These are phyloP conservation scores for Pythium volutum DNA, from an alignment of 352 stramenopile genomes.

Conservation along the genomic window DNA sequence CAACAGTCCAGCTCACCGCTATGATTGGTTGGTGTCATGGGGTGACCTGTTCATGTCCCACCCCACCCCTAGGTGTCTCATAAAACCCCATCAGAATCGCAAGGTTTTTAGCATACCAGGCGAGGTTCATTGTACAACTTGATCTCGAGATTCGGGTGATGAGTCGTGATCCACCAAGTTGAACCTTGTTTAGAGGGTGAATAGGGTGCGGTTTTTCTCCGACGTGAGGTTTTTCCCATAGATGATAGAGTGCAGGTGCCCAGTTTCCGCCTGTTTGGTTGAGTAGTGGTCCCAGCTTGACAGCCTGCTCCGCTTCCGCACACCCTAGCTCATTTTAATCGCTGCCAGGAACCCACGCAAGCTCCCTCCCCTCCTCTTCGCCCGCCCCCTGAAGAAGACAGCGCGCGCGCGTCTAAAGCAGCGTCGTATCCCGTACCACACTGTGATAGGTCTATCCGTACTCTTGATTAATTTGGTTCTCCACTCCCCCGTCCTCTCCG, in stretches of 20 bases:
- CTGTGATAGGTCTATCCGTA: background rate
- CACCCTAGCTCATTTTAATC: constrained; percentile 27
- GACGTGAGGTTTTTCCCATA: constrained; percentile 7
- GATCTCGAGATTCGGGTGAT: background rate
- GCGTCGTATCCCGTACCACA: background rate
- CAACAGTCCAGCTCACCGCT: background rate
- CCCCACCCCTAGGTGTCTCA: background rate
- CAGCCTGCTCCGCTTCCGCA: background rate
- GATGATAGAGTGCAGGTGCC: background rate
- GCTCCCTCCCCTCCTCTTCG: background rate
- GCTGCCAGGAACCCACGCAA: constrained; percentile 8
- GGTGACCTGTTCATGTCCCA: constrained; percentile 8
- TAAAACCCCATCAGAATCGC: background rate
- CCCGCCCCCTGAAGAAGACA: background rate
- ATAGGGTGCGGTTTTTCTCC: background rate
- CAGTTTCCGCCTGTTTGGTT: background rate
- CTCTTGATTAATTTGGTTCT: background rate
- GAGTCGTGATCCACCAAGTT: background rate
- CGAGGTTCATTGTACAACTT: constrained; percentile 6
- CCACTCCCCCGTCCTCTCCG: constrained; percentile 1
- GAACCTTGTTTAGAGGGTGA: background rate
- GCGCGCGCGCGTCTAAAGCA: no score
- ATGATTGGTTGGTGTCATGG: background rate
- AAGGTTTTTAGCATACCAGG: background rate
- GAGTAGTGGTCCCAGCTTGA: constrained; percentile 1